A percentile compares a stretch with the other conserved stretches of the same genome.
Conservation (phyloP, 2,329 filamentous ascomycete species). For the Cordyceps cicadae region DNA sequence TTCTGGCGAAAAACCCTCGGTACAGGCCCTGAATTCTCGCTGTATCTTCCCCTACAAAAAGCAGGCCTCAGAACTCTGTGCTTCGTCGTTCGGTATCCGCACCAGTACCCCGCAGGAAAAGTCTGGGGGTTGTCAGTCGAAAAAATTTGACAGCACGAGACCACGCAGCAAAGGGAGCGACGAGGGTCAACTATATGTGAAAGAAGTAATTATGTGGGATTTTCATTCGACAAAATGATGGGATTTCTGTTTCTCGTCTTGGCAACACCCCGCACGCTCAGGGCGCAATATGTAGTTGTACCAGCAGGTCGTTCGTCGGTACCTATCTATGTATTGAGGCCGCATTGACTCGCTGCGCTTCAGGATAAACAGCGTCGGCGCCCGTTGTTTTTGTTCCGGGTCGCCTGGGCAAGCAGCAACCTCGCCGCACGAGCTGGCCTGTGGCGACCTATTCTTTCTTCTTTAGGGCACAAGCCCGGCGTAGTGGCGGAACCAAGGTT, state of each 20-base stretch:
- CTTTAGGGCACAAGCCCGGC: slow-evolving; percentile 11
- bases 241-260: not conserved
- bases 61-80: not conserved
- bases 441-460: slow-evolving; percentile 2
- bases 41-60: too few relatives aligned
- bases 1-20: too few relatives aligned
- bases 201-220: not conserved
- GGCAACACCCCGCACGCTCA: not conserved
- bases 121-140: slow-evolving; percentile 1
- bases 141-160: slow-evolving; percentile 9
- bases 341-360: not conserved
- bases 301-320: too few relatives aligned
- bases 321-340: not conserved
- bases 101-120: not conserved
- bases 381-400: not conserved
- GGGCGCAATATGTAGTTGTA: not conserved
- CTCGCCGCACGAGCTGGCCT: not conserved
- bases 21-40: too few relatives aligned
- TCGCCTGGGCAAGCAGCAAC: not conserved
- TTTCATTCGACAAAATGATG: not conserved
- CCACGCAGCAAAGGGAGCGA: not conserved
- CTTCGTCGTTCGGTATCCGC: not conserved
- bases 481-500: slow-evolving; percentile 5
- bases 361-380: not conserved
- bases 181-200: not conserved